phyloP scores from a whole-genome alignment of 208 protist species.

The Tetramitus jugosus region DNA sequence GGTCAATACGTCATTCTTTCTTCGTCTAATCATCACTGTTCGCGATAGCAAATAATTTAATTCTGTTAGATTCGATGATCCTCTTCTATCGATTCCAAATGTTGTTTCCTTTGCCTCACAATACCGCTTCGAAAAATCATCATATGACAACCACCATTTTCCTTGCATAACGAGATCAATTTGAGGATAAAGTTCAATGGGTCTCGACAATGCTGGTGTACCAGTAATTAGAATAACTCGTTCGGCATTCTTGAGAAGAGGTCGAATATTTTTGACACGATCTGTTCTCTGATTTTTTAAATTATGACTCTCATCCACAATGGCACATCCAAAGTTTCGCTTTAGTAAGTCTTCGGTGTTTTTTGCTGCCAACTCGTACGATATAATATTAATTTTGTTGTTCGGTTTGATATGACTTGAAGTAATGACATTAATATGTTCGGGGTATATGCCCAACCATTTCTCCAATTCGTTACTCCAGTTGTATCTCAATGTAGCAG shows the following conservation, averaged over 20 bases:
- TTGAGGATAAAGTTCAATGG: constrained; percentile 85
- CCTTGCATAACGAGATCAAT: constrained; percentile 57
- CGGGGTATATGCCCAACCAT: neutral
- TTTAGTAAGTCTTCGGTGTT: neutral
- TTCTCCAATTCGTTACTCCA: constrained; percentile 57
- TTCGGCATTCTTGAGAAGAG: neutral
- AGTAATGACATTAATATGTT: constrained; percentile 6
- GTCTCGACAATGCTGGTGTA: constrained; percentile 75
- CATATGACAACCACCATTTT: neutral
- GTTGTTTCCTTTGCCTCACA: constrained; percentile 58
- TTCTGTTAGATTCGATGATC: constrained; percentile 59
- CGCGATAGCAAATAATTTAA: constrained; percentile 68
- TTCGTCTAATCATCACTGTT: constrained; percentile 81
- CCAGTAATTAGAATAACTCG: neutral
- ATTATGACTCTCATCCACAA: constrained; percentile 13
- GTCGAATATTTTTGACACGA: neutral
- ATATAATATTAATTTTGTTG: neutral
- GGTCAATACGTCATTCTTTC: constrained; percentile 56
- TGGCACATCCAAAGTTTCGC: constrained; percentile 1
- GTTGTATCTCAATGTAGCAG: constrained; percentile 75
- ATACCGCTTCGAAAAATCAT: constrained; percentile 74
- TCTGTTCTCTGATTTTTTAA: neutral
- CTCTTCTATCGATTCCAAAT: constrained; percentile 25
- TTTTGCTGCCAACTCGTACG: neutral
- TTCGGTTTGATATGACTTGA: neutral